These are phyloP conservation scores for Tolypocladium pustulatum DNA, from an alignment of 2,329 filamentous ascomycete genomes.

Conservation along the genomic window DNA sequence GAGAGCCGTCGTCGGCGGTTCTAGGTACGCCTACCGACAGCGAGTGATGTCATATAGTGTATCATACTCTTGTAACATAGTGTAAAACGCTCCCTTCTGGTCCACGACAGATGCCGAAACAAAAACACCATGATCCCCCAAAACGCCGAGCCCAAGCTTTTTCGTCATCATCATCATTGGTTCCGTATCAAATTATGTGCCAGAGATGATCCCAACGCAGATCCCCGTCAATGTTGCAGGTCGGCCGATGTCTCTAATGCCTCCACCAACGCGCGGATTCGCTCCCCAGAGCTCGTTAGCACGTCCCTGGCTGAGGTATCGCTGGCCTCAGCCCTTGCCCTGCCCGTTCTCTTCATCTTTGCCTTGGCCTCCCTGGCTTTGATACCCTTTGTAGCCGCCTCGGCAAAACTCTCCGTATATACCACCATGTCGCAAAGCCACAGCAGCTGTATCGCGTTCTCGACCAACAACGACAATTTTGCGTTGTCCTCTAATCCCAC, in stretches of 20 bases:
- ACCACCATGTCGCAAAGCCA: constrained; percentile 23
- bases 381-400: constrained; percentile 35
- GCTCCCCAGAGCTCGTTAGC: constrained; percentile 32
- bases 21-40: background rate
- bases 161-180: background rate
- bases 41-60: background rate
- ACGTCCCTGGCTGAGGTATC: constrained; percentile 32
- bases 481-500: constrained; percentile 56
- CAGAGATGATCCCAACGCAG: background rate
- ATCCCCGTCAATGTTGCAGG: constrained; percentile 7
- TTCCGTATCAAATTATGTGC: background rate
- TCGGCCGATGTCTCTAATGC: constrained; percentile 15
- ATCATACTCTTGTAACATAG: background rate
- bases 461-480: constrained; percentile 59
- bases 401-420: constrained; percentile 24
- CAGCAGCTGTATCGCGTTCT: constrained; percentile 49
- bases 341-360: constrained; percentile 27
- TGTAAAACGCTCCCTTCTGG: background rate
- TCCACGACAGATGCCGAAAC: background rate
- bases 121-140: background rate
- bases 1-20: too few species aligned
- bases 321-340: constrained; percentile 17
- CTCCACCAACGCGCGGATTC: constrained; percentile 29
- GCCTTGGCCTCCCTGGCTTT: constrained; percentile 36
- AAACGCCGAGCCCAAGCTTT: background rate